Percentiles rank a stretch among this genome's conserved stretches.
phyloP scores from a whole-genome alignment of 257 asterid genomes.

The Solanum appendiculatum region DNA sequence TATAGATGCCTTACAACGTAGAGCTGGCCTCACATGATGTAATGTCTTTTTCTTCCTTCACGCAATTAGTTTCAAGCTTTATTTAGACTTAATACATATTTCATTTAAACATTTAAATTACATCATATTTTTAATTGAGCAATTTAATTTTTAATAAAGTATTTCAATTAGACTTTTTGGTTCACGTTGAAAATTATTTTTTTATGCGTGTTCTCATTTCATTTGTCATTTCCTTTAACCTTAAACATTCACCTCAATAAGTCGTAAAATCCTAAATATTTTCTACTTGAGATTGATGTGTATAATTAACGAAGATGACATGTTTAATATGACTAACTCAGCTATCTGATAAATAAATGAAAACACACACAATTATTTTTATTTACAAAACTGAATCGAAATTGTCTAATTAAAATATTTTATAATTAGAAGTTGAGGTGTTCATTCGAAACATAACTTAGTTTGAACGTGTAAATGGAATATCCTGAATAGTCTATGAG shows the following conservation, averaged over 20 bases:
- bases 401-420: neutral
- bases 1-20: slow-evolving; percentile 22
- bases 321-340: neutral
- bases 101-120: neutral
- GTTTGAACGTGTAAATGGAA: neutral
- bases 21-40: slow-evolving; percentile 61
- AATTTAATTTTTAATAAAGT: too few species aligned
- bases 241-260: too few species aligned
- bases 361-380: neutral
- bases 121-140: neutral
- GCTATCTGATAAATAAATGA: neutral
- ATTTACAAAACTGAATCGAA: neutral
- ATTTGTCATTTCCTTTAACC: neutral
- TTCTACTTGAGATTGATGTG: too few species aligned
- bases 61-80: neutral
- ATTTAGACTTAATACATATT: neutral
- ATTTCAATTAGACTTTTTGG: neutral
- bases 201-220: neutral
- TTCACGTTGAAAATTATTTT: neutral
- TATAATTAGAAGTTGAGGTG: neutral
- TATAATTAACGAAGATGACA: neutral
- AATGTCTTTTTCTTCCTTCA: neutral
- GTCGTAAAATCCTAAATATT: too few species aligned
- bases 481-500: neutral
- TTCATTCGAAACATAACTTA: neutral